Evolutionary conservation across 2,329 filamentous ascomycete genomes (phyloP).

Genomic region (Fusarium tjaetaba): DNA sequence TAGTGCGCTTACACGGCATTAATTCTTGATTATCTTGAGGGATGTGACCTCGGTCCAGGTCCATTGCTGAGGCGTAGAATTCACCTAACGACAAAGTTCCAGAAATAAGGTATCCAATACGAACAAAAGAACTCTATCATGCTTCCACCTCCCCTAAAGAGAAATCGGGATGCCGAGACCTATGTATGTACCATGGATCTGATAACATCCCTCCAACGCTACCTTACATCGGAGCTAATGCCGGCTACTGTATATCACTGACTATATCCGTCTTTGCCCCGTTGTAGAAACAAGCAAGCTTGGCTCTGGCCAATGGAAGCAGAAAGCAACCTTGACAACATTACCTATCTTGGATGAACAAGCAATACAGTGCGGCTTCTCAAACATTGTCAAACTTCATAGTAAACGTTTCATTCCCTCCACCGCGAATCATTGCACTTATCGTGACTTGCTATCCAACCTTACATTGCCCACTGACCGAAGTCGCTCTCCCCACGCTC

Average conservation of each 20-base stretch:
- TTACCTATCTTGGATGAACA: constrained; percentile 8
- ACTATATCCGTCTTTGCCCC: constrained; percentile 8
- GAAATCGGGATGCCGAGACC: background rate
- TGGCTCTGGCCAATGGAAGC: constrained; percentile 6
- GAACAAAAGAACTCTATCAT: constrained; percentile 4
- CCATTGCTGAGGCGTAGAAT: background rate
- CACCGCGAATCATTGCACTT: background rate
- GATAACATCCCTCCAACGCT: constrained; percentile 28
- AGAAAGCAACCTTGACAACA: constrained; percentile 11
- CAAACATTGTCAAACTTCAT: constrained; percentile 19
- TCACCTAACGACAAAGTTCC: background rate
- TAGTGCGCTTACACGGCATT: constrained; percentile 8
- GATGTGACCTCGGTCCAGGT: background rate
- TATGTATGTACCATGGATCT: constrained; percentile 10
- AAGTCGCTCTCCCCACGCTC: constrained; percentile 23
- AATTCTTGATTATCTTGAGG: background rate
- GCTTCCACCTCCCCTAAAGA: background rate
- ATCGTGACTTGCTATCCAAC: constrained; percentile 17
- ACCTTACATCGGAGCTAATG: constrained; percentile 33
- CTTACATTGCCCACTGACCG: constrained; percentile 21
- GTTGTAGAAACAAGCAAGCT: background rate
- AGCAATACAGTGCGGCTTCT: constrained; percentile 34
- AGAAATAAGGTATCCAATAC: background rate
- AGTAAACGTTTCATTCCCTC: constrained; percentile 37
- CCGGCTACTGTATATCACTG: background rate